Evolutionary conservation across 2,329 filamentous ascomycete genomes (phyloP), one percentile per base, ranked within the genome.

Genomic region (Neurospora sp.): DNA sequence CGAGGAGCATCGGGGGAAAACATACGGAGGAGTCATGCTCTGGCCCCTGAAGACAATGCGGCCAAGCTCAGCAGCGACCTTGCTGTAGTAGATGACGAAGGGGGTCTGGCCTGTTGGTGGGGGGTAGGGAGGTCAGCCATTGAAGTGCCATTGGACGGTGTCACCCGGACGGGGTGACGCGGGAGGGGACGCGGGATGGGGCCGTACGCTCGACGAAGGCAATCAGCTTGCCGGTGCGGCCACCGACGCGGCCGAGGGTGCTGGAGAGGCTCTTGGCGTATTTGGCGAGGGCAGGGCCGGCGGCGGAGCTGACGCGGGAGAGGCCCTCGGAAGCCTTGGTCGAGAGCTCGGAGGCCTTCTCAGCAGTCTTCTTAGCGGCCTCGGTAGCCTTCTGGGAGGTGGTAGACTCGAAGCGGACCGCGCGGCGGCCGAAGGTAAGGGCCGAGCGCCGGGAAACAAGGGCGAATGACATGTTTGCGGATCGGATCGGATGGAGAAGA

Each of bases 11-110:
- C 28, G 66, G 19, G n/a, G 62, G 39, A 46, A 68, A 39, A 85
- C 94, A 89, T 91, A 99, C 96, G 96, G 96, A 83, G 93, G 93
- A 79, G 87, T 85, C 93, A 99, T 97, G 84, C 91, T 92, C 83
- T 95, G 93, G 81, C 89, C 90, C 77, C 89, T 88, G 85, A 93
- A 93, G 75, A 98, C 89, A 76, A 97, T 87, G 87, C 92, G 97
- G 80, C 87, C 87, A 72, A 98, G 86, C 86, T 99, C 96, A 74
- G 94, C 84, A 77, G 87, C 91, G 79, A 98, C 95, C 81, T 90
- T 92, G 78, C 91, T 90, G 86, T 98, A 99, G 89, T 97, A 97
- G 80, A 96, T 80, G 74, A 93, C 90, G 73, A 90, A 90, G 76
- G 96, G 96, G 76, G 94, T 88, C 84, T 96, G 87, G 81, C 90